Conservation (phyloP, 805 yeast species). For the Saccharomycopsis sp. region DNA sequence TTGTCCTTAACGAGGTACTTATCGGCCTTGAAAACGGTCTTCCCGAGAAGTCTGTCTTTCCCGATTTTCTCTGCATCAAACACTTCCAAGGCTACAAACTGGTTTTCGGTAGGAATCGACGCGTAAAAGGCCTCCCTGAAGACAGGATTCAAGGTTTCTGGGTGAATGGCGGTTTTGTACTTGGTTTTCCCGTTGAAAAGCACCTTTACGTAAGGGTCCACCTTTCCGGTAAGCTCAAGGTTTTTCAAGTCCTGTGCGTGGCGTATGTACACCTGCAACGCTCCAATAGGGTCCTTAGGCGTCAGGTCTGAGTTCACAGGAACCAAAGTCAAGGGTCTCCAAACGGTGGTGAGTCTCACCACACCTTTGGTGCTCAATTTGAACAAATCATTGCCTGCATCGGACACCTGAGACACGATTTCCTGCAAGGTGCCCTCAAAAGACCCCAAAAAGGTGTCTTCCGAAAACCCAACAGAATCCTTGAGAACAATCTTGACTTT, state of each 20-base stretch:
- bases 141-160: slow-evolving; percentile 48
- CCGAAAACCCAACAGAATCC: slow-evolving; percentile 47
- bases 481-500: slow-evolving; percentile 49
- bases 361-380: slow-evolving; percentile 47
- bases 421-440: slow-evolving; percentile 49
- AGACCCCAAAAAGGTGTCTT: slow-evolving; percentile 45
- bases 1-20: slow-evolving; percentile 43
- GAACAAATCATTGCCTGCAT: slow-evolving; percentile 44
- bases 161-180: slow-evolving; percentile 48
- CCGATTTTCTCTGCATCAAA: slow-evolving; percentile 62
- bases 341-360: slow-evolving; percentile 48
- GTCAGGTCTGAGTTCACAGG: slow-evolving; percentile 40
- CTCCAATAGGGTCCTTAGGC: slow-evolving; percentile 59
- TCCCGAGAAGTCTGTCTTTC: slow-evolving; percentile 60
- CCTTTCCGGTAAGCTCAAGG: slow-evolving; percentile 61
- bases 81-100: slow-evolving; percentile 49
- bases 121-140: slow-evolving; percentile 54
- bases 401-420: slow-evolving; percentile 39
- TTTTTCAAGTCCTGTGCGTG: slow-evolving; percentile 45
- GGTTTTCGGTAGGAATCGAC: slow-evolving; percentile 55
- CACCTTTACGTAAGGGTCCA: slow-evolving; percentile 68
- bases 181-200: slow-evolving; percentile 50
- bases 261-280: slow-evolving; percentile 51
- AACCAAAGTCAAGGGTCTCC: slow-evolving; percentile 65
- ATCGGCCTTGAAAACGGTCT: slow-evolving; percentile 42